Evolutionary conservation across 1,139 yeast species (phyloP).

Genomic region (Yamadazyma buinensis): DNA sequence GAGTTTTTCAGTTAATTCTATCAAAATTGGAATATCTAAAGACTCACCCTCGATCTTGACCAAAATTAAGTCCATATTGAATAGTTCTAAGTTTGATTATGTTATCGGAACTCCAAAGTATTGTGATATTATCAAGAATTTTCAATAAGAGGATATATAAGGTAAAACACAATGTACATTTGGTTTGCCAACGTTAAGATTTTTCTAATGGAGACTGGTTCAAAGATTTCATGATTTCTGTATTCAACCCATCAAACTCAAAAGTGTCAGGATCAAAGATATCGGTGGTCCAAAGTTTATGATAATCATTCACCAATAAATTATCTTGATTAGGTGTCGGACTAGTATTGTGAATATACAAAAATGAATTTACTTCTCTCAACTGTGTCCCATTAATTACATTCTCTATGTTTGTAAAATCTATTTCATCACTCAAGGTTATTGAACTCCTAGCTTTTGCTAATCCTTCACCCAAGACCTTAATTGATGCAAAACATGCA

Average conservation of each 20-base stretch:
- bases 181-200: no score
- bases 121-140: slow-evolving; percentile 3
- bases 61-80: background rate
- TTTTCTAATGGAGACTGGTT: slow-evolving; percentile 4
- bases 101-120: slow-evolving; percentile 4
- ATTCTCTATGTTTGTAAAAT: background rate
- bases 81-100: background rate
- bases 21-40: slow-evolving; percentile 2
- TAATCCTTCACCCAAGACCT: slow-evolving; percentile 4
- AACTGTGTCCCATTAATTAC: no score
- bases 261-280: slow-evolving; percentile 5
- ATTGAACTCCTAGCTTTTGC: slow-evolving; percentile 4
- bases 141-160: slow-evolving; percentile 2
- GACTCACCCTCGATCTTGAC: background rate
- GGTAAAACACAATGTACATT: no score
- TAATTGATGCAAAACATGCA: slow-evolving; percentile 3
- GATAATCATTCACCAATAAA: slow-evolving; percentile 3
- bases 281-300: slow-evolving; percentile 5
- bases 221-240: slow-evolving; percentile 8
- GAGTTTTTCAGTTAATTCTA: background rate
- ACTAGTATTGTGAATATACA: background rate
- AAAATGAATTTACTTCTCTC: no score
- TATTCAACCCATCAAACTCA: slow-evolving; percentile 6
- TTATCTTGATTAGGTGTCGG: background rate
- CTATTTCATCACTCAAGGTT: no score